Evolutionary conservation across 192 early-diverging fungal genomes (phyloP).

Genomic region (Dimargaris xerosporica): DNA sequence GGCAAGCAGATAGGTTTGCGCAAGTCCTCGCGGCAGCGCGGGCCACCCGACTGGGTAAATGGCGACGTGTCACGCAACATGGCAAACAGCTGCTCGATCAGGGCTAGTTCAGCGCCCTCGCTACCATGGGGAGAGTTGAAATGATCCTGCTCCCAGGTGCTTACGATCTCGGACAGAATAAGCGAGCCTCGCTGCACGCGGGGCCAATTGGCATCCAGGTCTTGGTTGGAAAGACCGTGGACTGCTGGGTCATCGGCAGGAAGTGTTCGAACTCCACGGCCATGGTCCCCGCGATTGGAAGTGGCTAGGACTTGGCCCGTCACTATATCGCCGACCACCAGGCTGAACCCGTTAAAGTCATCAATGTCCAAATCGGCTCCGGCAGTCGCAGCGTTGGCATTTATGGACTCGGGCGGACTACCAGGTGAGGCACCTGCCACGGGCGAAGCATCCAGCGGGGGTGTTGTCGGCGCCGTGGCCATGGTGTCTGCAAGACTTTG

Average conservation of each 20-base stretch:
- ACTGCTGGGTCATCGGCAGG: too few relatives aligned
- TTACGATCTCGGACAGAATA: background rate
- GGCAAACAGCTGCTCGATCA: background rate
- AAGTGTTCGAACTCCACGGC: background rate
- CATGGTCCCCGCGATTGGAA: background rate
- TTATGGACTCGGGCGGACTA: background rate
- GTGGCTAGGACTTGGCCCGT: background rate
- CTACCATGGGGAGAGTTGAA: background rate
- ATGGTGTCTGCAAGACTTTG: too few relatives aligned
- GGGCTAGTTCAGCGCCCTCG: background rate
- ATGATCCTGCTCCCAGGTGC: background rate
- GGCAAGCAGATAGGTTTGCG: constrained; percentile 11
- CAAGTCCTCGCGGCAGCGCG: background rate
- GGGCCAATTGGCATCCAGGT: constrained; percentile 2
- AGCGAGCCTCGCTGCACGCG: constrained; percentile 1
- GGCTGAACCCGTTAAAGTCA: background rate
- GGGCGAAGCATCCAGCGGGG: too few relatives aligned
- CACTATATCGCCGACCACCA: background rate
- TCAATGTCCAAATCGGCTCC: too few relatives aligned
- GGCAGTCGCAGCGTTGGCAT: too few relatives aligned
- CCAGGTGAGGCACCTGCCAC: too few relatives aligned
- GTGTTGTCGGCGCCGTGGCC: too few relatives aligned
- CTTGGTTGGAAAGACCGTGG: constrained; percentile 1
- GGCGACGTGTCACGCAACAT: constrained; percentile 7
- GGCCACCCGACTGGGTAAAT: background rate